Percentiles rank a stretch among this genome's conserved stretches.
phyloP scores from a whole-genome alignment of 108 stramenopile genomes.

The Cyclotella kingstonii region DNA sequence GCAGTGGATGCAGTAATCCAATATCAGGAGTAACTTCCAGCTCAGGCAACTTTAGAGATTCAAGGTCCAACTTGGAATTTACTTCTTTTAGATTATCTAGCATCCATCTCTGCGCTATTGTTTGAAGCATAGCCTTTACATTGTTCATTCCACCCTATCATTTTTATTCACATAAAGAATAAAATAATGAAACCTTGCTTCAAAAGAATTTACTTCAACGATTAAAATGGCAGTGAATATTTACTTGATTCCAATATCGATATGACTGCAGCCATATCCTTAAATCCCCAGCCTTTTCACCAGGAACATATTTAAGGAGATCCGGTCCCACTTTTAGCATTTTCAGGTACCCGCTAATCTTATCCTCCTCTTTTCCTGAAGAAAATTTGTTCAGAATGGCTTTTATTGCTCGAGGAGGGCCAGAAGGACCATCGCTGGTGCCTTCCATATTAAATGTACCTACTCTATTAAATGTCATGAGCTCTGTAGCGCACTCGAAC shows the following conservation, averaged over 20 bases:
- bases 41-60: conserved; percentile 42
- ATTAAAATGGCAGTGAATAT: neutral
- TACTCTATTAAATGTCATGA: conserved; percentile 73
- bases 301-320: conserved; percentile 80
- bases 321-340: conserved; percentile 82
- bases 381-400: conserved; percentile 75
- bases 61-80: neutral
- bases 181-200: no score
- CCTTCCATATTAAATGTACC: conserved; percentile 68
- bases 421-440: conserved; percentile 38
- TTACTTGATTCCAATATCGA: conserved; percentile 79
- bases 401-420: conserved; percentile 83
- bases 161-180: no score
- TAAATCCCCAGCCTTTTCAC: conserved; percentile 79
- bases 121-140: conserved; percentile 58
- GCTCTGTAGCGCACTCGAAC: conserved; percentile 85
- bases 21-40: conserved; percentile 73
- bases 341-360: conserved; percentile 76
- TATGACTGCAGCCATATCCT: conserved; percentile 84
- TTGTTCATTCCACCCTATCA: conserved; percentile 62
- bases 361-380: conserved; percentile 82
- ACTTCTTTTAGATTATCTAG: neutral
- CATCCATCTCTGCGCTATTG: conserved; percentile 35
- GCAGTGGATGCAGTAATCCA: conserved; percentile 74
- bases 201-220: no score